phyloP scores from a whole-genome alignment of 805 yeast species.

The Wickerhamomyces rabaulensis region DNA sequence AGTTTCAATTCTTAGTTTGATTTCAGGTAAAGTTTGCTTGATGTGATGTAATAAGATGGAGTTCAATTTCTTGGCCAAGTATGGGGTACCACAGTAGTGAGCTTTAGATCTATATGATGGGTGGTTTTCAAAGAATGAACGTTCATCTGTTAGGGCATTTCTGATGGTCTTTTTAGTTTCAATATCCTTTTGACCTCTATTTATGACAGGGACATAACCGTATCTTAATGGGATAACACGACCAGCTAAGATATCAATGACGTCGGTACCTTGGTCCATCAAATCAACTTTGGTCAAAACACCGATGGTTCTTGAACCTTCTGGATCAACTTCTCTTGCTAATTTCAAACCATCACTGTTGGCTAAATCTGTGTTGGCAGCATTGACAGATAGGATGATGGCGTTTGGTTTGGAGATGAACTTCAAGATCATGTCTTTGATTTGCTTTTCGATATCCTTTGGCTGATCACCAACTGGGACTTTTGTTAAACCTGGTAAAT shows the following conservation, averaged over 20 bases:
- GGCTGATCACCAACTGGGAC: conserved; percentile 99
- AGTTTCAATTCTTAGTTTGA: conserved; percentile 81
- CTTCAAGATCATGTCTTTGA: conserved; percentile 87
- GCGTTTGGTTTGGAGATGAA: conserved; percentile 95
- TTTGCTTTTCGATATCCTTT: conserved; percentile 90
- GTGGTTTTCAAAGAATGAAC: conserved; percentile 77
- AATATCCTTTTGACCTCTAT: conserved; percentile 96
- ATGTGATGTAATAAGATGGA: conserved; percentile 86
- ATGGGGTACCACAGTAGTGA: conserved; percentile 98
- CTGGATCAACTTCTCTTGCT: conserved; percentile 97
- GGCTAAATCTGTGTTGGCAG: conserved; percentile 95
- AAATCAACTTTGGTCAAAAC: conserved; percentile 93
- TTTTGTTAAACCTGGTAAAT: conserved; percentile 94
- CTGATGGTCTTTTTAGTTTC: conserved; percentile 83
- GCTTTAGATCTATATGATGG: conserved; percentile 90
- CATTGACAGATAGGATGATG: conserved; percentile 88
- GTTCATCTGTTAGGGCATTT: conserved; percentile 80
- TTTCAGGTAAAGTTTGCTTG: conserved; percentile 84
- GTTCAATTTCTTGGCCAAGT: conserved; percentile 86
- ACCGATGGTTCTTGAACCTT: conserved; percentile 93
- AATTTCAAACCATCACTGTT: conserved; percentile 93
- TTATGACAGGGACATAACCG: conserved; percentile 95
- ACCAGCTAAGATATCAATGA: conserved; percentile 90
- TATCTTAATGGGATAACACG: conserved; percentile 91
- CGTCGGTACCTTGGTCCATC: conserved; percentile 98